Evolutionary conservation across 768 basidiomycete species (phyloP).

Genomic region (Lactifluus rugatus): DNA sequence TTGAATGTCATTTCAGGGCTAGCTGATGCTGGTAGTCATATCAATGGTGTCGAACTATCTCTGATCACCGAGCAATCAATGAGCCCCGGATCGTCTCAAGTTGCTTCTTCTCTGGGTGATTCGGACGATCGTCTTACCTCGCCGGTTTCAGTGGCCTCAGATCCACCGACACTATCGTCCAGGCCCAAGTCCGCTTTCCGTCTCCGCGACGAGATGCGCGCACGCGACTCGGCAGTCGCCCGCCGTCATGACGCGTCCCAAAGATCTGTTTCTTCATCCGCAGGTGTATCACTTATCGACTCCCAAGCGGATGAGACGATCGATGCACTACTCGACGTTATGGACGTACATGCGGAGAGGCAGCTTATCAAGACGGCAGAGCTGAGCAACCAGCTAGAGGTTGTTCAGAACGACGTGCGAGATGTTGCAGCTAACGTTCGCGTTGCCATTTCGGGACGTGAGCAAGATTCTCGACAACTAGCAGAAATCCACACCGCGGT

Average conservation of each 20-base stretch:
- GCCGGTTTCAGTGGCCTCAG: constrained; percentile 12
- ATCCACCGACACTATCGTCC: background rate
- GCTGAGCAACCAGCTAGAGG: constrained; percentile 1
- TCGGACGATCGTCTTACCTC: constrained; percentile 6
- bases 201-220: constrained; percentile 19
- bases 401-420: constrained; percentile 12
- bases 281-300: background rate
- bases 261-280: background rate
- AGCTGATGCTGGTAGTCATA: background rate
- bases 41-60: background rate
- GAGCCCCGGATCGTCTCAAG: background rate
- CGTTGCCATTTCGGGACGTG: constrained; percentile 8
- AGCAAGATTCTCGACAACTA: constrained; percentile 6
- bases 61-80: background rate
- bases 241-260: background rate
- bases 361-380: constrained; percentile 17
- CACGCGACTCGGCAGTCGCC: background rate
- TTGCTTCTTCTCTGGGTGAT: background rate
- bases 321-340: constrained; percentile 12
- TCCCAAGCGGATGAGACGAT: constrained; percentile 5
- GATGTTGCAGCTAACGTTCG: constrained; percentile 7
- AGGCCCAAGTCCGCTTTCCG: constrained; percentile 19
- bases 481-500: constrained; percentile 17
- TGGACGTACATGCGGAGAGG: constrained; percentile 17
- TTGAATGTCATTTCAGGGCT: background rate